phyloP scores from a whole-genome alignment of 2,329 filamentous ascomycete species.

The Penicillium nordicum region DNA sequence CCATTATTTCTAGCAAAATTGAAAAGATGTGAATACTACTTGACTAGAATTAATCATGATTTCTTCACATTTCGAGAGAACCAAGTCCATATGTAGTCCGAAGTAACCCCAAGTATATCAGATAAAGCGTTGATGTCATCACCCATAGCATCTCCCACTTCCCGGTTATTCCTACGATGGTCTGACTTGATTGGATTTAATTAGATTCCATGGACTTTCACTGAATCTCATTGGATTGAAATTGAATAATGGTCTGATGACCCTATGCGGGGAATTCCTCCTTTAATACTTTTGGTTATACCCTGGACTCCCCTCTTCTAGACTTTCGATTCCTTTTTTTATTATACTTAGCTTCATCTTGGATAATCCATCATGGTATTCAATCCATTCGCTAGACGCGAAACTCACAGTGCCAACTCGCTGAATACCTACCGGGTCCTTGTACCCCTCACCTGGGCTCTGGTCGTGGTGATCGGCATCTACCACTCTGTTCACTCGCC shows the following conservation, averaged over 20 bases:
- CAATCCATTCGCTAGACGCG: slow-evolving; percentile 73
- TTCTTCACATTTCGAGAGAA: background rate
- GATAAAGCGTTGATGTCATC: slow-evolving; percentile 3
- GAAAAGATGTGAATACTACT: background rate
- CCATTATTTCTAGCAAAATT: too few relatives aligned
- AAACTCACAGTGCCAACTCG: slow-evolving; percentile 59
- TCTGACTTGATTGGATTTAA: too few relatives aligned
- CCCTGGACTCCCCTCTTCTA: background rate
- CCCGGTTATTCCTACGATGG: background rate
- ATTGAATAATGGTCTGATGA: slow-evolving; percentile 4
- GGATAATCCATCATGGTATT: slow-evolving; percentile 28
- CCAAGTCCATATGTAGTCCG: background rate
- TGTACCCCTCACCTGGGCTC: slow-evolving; percentile 69
- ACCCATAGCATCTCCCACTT: background rate
- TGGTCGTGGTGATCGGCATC: slow-evolving; percentile 68
- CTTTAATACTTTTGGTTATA: background rate
- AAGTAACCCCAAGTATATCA: background rate
- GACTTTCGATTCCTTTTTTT: background rate
- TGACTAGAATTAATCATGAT: too few relatives aligned
- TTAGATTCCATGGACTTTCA: too few relatives aligned
- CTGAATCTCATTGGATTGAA: background rate
- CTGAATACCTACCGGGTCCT: slow-evolving; percentile 73
- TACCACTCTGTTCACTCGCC: slow-evolving; percentile 70
- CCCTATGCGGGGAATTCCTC: background rate
- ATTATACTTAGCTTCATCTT: background rate